A percentile compares a stretch with the other conserved stretches of the same genome.
phyloP scores from a whole-genome alignment of 2,329 filamentous ascomycete species.

The Venturia carpophila region DNA sequence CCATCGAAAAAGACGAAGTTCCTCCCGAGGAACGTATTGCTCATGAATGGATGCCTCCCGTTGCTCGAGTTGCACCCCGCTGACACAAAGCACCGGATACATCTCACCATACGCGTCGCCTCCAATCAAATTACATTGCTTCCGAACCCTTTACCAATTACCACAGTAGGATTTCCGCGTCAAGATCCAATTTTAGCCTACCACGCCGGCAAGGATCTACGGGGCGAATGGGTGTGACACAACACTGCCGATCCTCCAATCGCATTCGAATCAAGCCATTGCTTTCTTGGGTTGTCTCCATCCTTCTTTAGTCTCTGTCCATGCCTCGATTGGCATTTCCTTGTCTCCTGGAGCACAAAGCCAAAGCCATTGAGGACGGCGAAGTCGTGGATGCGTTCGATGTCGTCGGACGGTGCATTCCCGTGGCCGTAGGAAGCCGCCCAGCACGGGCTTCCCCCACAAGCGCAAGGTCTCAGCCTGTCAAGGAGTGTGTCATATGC shows the following conservation, averaged over 20 bases:
- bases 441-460: not conserved
- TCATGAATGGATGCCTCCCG: too few species aligned
- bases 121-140: not conserved
- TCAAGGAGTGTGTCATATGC: constrained; percentile 12
- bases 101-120: not conserved
- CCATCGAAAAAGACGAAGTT: too few species aligned
- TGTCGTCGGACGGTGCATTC: not conserved
- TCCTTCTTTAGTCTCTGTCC: not conserved
- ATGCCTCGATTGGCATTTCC: not conserved
- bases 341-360: not conserved
- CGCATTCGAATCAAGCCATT: not conserved
- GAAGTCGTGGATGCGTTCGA: not conserved
- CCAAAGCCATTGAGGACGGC: not conserved
- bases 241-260: not conserved
- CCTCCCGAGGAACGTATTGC: too few species aligned
- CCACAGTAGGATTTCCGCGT: not conserved
- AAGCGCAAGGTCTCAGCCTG: not conserved
- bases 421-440: not conserved
- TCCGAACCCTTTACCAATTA: not conserved
- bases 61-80: not conserved
- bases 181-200: not conserved
- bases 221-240: not conserved
- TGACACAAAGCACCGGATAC: not conserved
- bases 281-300: not conserved
- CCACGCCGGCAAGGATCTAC: constrained; percentile 1